Conservation (phyloP, 768 basidiomycete species). For the Dioszegia crocea region DNA sequence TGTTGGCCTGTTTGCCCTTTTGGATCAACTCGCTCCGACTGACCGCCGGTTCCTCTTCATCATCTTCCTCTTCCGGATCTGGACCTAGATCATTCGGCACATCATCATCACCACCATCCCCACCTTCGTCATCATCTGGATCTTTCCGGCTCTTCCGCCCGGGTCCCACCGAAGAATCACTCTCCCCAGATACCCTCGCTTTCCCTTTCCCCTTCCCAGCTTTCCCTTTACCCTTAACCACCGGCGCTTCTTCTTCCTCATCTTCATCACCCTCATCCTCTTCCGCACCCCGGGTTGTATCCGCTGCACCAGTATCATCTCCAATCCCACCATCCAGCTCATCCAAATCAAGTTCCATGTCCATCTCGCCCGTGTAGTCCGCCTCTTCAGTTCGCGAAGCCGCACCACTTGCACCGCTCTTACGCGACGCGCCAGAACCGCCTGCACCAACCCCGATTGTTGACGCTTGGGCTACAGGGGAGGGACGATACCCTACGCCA, state of each 20-base stretch:
- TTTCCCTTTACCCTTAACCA: neutral
- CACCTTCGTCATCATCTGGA: constrained; percentile 18
- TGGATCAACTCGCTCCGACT: constrained; percentile 1
- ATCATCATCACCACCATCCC: constrained; percentile 23
- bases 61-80: constrained; percentile 16
- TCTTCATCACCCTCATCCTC: constrained; percentile 3
- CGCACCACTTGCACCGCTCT: no score
- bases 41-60: constrained; percentile 8
- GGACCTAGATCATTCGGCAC: constrained; percentile 15
- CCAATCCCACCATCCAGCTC: neutral
- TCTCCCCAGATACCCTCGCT: neutral
- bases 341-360: constrained; percentile 1
- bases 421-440: no score
- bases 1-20: neutral
- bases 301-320: neutral
- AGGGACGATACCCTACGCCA: neutral
- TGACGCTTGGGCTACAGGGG: neutral
- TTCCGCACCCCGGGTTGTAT: neutral
- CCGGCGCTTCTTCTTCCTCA: neutral
- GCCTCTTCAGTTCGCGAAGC: no score
- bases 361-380: neutral
- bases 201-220: neutral
- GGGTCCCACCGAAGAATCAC: neutral
- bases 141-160: constrained; percentile 6
- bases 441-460: no score